phyloP scores from a whole-genome alignment of 1,284 basidiomycete genomes.

The Puccinia hordei region DNA sequence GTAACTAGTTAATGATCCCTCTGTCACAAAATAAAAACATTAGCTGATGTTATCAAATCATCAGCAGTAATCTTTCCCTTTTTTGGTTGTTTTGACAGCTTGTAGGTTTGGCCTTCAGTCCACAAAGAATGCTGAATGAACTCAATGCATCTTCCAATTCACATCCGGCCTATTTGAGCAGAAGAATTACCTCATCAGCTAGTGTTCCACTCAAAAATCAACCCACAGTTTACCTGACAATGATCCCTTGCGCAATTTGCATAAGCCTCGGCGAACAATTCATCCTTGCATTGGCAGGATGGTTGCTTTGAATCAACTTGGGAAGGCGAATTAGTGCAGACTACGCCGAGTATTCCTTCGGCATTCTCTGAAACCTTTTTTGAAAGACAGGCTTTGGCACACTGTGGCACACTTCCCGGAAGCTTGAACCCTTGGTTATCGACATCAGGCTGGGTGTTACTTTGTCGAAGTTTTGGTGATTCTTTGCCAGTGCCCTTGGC shows the following conservation, averaged over 20 bases:
- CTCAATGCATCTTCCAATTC: neutral
- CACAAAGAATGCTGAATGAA: neutral
- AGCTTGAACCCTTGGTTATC: neutral
- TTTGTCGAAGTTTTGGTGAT: neutral
- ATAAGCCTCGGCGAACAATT: conserved; percentile 8
- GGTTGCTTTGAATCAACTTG: no score
- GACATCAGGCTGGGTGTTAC: neutral
- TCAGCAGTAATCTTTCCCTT: neutral
- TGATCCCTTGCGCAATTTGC: neutral
- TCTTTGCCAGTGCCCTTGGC: neutral
- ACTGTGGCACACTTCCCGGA: neutral
- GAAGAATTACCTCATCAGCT: neutral
- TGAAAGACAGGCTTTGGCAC: conserved; percentile 11
- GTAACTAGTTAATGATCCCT: no score
- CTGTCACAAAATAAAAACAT: no score
- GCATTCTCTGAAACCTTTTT: conserved; percentile 12
- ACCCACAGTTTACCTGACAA: neutral
- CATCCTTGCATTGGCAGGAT: neutral
- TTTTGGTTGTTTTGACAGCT: neutral
- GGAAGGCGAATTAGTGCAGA: neutral
- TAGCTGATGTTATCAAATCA: neutral
- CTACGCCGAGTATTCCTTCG: neutral
- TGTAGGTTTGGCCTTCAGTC: neutral
- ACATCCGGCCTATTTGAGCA: conserved; percentile 7
- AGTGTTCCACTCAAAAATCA: neutral